Evolutionary conservation across 192 early-diverging fungal genomes (phyloP), one percentile per base, ranked within the genome.

Genomic region (Cladochytrium replicatum): DNA sequence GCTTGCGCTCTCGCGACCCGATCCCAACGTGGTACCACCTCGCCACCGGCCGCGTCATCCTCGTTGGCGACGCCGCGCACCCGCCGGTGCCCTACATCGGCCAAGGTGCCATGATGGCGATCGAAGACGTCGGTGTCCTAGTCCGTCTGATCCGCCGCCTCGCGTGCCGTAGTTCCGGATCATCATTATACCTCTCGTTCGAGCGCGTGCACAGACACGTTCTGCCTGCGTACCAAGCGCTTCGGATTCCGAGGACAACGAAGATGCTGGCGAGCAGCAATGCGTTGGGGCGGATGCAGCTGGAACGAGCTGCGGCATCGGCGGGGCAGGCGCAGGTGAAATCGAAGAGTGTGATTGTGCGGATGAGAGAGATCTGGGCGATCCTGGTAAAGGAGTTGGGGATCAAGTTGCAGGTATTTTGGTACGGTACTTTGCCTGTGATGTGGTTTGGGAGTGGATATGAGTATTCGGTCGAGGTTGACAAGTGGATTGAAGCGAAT

Each of bases 31-130:
- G 63, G 63, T 17, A 41, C 50, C 48, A 47, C 46, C 46, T 48
- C 46, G 15, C 46, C 5, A 6, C 41, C 41, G 46, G 58, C n/a
- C 41, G 61, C 3, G 39, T 29, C 2, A 6, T 61, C 9, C 17
- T 69, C 7, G 29, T 64, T 15, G 67, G 67, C 4, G 66, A 69
- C 38, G 67, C 64, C 6, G 61, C 61, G 9, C 67, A 69, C 42
- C 67, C 67, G 29, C 48, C 60, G 25, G 61, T 65, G 5, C 67
- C 67, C 5, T 60, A 68, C 50, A 63, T 63, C 43, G 58, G 64
- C 17, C 64, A 69, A 49, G 67, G 67, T 21, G 64, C 67, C 1
- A 67, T 64, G 39, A 61, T 57, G 43, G 67, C 67, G 7, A 62
- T 69, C 40, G 64, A 68, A 55, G 66, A 67, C 46, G 66, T 46